phyloP scores from a whole-genome alignment of 371 early-diverging fungal species.

The Mucor mucedo region DNA sequence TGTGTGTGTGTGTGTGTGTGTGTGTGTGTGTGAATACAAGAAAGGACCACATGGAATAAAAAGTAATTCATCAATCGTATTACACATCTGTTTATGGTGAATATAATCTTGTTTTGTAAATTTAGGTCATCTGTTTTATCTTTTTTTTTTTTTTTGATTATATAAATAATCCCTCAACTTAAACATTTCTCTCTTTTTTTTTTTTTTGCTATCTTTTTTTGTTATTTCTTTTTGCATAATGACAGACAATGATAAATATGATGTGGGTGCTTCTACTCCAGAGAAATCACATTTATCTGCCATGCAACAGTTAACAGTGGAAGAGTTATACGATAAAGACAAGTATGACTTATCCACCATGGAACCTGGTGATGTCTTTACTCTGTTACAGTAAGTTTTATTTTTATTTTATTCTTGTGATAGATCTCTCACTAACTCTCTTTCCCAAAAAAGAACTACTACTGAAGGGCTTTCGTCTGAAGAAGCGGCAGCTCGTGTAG shows the following conservation, averaged over 20 bases:
- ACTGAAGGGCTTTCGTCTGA: constrained; percentile 57
- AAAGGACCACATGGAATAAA: not conserved
- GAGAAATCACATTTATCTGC: not conserved
- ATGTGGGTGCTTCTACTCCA: no score
- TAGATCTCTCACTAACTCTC: not conserved
- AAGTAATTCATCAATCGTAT: not conserved
- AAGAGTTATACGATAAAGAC: constrained; percentile 80
- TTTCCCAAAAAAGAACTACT: constrained; percentile 36
- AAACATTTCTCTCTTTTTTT: no score
- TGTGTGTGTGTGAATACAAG: no score
- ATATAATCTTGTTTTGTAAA: constrained; percentile 2
- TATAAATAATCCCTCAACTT: not conserved
- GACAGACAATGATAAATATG: no score
- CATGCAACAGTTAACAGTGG: constrained; percentile 60
- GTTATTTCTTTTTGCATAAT: no score
- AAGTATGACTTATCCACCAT: constrained; percentile 78
- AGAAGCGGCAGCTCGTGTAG: constrained; percentile 59
- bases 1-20: no score
- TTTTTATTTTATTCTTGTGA: not conserved
- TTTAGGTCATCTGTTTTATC: not conserved
- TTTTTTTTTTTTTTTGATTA: not conserved
- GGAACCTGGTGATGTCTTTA: constrained; percentile 67
- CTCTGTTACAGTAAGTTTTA: constrained; percentile 60
- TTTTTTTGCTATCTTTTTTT: no score
- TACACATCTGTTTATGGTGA: not conserved